Base-by-base conservation (phyloP, 441 rosid species). In the Metrosideros polymorpha region DNA sequence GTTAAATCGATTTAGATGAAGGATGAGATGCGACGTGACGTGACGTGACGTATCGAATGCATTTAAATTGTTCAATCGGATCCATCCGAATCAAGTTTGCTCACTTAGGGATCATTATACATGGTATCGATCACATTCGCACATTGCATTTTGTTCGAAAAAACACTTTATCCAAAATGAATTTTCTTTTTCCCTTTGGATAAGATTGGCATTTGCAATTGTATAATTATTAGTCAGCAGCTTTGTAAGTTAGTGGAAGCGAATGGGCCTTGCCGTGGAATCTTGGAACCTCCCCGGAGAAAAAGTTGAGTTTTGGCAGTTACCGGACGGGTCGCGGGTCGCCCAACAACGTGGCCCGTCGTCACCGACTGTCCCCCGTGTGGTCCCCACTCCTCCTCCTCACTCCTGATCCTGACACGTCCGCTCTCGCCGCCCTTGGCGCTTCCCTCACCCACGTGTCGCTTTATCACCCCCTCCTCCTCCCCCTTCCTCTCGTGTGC, bases 261-360 rank as follows among this genome's bases (percentile, higher is more conserved):
- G 10, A 42, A 10, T 71, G 79, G 79, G n/a, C 47, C 47, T 42
- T 6, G 47, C 0, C 25, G 47, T 22, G 79, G 43, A 71, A 22
- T 39, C 79, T 22, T 24, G 9, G 79, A 35, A 35, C 79, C 47
- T 25, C 79, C 45, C 1, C 12, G 6, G 54, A 15, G 30, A 85
- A 90, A 91, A 91, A 91, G 92, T 59, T 3, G 27, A 45, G 61
- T 82, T 93, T 93, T 84, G 93, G 88, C 92, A 27, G 84, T 52
- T 57, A 85, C 19, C 49, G 84, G 85, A 85, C 91, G 77, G 54
- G 17, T 12, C 85, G 90, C 85, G 90, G 18, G 54, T 52, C 54
- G 3, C 22, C 54, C 83, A 30, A 12, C 29, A 24, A 71, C 85
- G 85, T 86, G 35, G 29, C 56, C 22, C 51, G 30, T 53, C 75